Conservation (phyloP, 2,329 filamentous ascomycete genomes). For the Herpotrichia juniperi region DNA sequence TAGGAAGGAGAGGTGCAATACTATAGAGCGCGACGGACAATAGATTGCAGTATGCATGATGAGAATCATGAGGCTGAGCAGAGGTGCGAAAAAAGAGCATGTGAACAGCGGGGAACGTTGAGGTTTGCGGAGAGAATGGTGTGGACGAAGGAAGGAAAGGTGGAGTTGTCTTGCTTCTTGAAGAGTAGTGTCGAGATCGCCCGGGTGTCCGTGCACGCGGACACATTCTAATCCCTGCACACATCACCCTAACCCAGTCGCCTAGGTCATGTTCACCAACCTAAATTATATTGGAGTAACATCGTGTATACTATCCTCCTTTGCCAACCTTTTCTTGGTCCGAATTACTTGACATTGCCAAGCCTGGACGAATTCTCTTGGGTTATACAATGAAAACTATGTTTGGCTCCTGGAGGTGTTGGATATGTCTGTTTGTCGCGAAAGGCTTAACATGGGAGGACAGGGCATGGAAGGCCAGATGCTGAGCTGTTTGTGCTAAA, state of each 20-base stretch:
- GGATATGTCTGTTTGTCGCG: not conserved
- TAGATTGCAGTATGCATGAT: not conserved
- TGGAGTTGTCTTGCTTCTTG: too few relatives aligned
- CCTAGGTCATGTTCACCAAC: not conserved
- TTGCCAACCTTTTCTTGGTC: not conserved
- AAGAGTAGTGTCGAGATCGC: too few relatives aligned
- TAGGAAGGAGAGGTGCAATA: not conserved
- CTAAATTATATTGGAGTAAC: not conserved
- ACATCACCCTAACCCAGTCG: not conserved
- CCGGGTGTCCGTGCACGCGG: not conserved
- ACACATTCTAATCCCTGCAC: not conserved
- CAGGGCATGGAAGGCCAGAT: not conserved
- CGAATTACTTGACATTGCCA: not conserved
- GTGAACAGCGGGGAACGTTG: not conserved
- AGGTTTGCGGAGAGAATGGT: constrained; percentile 1
- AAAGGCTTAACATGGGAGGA: too few relatives aligned
- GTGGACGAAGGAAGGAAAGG: constrained; percentile 1
- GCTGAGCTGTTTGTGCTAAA: too few relatives aligned
- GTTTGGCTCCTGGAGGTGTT: not conserved
- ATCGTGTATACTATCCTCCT: not conserved
- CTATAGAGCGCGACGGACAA: not conserved
- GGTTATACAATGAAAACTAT: not conserved
- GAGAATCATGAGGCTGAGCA: not conserved
- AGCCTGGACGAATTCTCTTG: not conserved
- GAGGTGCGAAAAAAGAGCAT: not conserved